Conservation (phyloP, 2,329 filamentous ascomycete species). For the Tolypocladium guangdongense region DNA sequence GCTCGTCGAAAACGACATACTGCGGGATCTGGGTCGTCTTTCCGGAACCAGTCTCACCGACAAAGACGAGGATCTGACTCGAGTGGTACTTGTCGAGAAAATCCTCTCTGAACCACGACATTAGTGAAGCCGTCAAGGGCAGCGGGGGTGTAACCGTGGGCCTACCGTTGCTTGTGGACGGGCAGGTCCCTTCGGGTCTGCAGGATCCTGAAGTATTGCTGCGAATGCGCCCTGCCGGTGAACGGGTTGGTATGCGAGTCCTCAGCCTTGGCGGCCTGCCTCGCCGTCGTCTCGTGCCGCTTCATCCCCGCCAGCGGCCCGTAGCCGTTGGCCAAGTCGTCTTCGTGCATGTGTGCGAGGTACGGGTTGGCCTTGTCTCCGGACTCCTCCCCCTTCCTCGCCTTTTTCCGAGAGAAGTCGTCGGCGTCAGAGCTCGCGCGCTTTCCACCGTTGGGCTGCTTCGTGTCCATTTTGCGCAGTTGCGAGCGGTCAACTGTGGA, state of each 20-base stretch:
- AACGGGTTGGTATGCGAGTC: conserved; percentile 78
- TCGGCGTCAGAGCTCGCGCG: conserved; percentile 33
- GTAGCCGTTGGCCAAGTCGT: conserved; percentile 29
- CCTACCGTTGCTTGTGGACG: conserved; percentile 78
- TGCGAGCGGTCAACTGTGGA: neutral
- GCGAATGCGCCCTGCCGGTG: conserved; percentile 64
- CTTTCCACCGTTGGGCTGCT: conserved; percentile 23
- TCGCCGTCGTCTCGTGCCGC: conserved; percentile 70
- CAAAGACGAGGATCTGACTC: conserved; percentile 93
- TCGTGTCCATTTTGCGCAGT: neutral
- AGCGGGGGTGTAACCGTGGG: neutral
- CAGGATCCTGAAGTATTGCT: conserved; percentile 83
- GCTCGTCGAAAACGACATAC: conserved; percentile 94
- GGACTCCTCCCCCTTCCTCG: conserved; percentile 23
- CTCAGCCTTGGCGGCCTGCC: conserved; percentile 63
- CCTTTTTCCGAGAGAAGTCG: conserved; percentile 31
- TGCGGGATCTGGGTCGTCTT: conserved; percentile 99
- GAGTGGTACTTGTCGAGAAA: conserved; percentile 89
- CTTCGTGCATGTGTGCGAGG: conserved; percentile 75
- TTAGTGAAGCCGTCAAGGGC: neutral
- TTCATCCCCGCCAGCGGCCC: conserved; percentile 51
- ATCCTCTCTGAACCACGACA: conserved; percentile 53
- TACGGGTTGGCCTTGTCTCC: conserved; percentile 61
- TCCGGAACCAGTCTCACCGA: conserved; percentile 97
- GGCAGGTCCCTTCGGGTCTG: conserved; percentile 75